Percentiles rank a stretch among this genome's conserved stretches.
These are phyloP conservation scores for Elongisporangium prolatum DNA, from an alignment of 352 stramenopile genomes.

Conservation along the genomic window DNA sequence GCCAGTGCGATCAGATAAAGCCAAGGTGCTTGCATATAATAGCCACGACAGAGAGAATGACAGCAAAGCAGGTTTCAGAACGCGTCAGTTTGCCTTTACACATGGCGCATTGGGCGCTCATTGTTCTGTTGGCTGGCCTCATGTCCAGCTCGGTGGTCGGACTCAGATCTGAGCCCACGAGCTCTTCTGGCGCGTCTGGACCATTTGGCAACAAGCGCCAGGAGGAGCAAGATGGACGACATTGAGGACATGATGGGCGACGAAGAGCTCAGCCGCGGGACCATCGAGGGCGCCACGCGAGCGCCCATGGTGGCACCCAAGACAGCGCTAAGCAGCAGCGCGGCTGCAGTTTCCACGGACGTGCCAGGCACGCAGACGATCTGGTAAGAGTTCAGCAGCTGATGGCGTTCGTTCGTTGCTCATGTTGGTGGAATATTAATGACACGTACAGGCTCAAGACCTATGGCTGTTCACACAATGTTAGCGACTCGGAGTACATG, in stretches of 20 bases:
- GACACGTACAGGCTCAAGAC: slow-evolving; percentile 66
- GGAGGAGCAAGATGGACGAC: slow-evolving; percentile 41
- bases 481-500: slow-evolving; percentile 94
- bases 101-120: not conserved
- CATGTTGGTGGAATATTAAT: not conserved
- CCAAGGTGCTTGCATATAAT: no score
- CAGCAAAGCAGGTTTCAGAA: not conserved
- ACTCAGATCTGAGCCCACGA: not conserved
- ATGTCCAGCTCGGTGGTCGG: not conserved
- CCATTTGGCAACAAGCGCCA: slow-evolving; percentile 2
- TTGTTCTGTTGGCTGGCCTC: not conserved
- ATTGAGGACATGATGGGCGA: slow-evolving; percentile 82
- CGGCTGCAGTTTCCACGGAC: slow-evolving; percentile 10
- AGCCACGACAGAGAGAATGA: not conserved
- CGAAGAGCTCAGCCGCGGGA: slow-evolving; percentile 49
- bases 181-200: slow-evolving; percentile 1
- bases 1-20: slow-evolving; percentile 5
- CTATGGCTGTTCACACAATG: slow-evolving; percentile 92
- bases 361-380: slow-evolving; percentile 73
- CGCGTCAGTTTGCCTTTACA: not conserved
- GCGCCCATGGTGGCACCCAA: slow-evolving; percentile 65
- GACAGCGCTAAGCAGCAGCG: slow-evolving; percentile 19
- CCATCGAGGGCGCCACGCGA: slow-evolving; percentile 34
- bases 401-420: not conserved
- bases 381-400: slow-evolving; percentile 23